Evolutionary conservation across 352 stramenopile genomes (phyloP).

Genomic region (Stramenopiles sp.): DNA sequence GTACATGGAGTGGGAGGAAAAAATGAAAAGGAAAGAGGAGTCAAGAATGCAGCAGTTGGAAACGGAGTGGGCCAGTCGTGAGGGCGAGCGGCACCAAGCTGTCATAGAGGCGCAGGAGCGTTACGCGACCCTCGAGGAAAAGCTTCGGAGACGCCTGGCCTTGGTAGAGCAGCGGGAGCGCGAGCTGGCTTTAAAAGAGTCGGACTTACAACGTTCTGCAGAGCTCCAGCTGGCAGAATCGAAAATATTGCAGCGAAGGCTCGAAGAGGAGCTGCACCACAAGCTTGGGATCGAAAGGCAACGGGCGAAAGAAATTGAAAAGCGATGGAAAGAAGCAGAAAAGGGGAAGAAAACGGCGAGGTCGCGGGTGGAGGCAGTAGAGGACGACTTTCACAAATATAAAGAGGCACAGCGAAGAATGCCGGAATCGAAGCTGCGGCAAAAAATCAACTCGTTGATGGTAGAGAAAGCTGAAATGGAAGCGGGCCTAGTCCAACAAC

Average conservation of each 20-base stretch:
- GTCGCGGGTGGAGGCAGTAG: background rate
- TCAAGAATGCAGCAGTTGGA: too few relatives aligned
- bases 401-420: constrained; percentile 16
- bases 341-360: background rate
- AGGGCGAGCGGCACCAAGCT: constrained; percentile 16
- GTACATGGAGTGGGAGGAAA: too few relatives aligned
- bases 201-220: constrained; percentile 13
- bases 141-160: constrained; percentile 13
- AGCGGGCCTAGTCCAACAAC: constrained; percentile 16
- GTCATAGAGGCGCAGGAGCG: constrained; percentile 14
- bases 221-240: constrained; percentile 14
- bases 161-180: constrained; percentile 19
- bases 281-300: constrained; percentile 12
- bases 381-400: constrained; percentile 18
- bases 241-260: constrained; percentile 16
- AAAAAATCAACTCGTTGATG: constrained; percentile 15
- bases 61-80: constrained; percentile 11
- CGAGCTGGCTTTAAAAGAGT: constrained; percentile 11
- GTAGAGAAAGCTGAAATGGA: constrained; percentile 16
- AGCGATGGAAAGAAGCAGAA: background rate
- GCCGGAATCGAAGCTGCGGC: constrained; percentile 17
- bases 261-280: constrained; percentile 18
- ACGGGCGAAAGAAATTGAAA: constrained; percentile 8
- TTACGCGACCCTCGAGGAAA: constrained; percentile 12
- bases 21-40: too few relatives aligned